Base-by-base conservation (phyloP, 257 asterid genomes). In the Plantago elongata region DNA sequence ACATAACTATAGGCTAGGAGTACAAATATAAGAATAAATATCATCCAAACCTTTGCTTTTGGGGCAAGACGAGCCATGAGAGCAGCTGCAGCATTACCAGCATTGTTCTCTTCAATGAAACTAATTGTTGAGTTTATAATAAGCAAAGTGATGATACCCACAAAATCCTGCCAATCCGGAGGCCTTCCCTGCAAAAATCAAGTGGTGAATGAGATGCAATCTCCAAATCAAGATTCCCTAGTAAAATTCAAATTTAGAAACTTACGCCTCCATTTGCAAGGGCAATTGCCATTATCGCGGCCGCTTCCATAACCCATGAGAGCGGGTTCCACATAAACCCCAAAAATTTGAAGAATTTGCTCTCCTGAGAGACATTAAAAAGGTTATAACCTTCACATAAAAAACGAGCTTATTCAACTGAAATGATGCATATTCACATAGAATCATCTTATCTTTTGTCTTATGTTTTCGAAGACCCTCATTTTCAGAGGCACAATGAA, bases 271-370 rank as follows among this genome's bases (percentile, higher is more conserved):
- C 98, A 78, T 92, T 92, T 51, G 98, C 98, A 72, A 92, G 98
- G 51, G 97, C 98, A 71, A 92, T 92, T 8, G 98, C 96, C 98
- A 92, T 92, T 66, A 92, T 81, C 13, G 98, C 98, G 43, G 98
- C 98, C 74, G 97, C 97, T 79, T 92, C 98, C 98, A 92, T 92
- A 61, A 92, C 98, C 98, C 98, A 92, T 60, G 98, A 92, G 14
- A 92, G 94, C 65, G 98, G 98, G 65, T 92, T 92, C 98, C 98
- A 92, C 98, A 92, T 92, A 79, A 92, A 92, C 68, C 98, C 98
- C 78, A 88, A 66, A 71, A 88, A 92, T 75, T 92, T 92, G 51
- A 92, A 70, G 38, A 92, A 46, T 74, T 92, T 92, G 80, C 95
- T 92, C 75, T 92, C 98, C 98, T 92, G 79, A 56, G 62, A 72